Evolutionary conservation across 2,329 filamentous ascomycete species (phyloP).

Genomic region (Ceratocystis ficicola): DNA sequence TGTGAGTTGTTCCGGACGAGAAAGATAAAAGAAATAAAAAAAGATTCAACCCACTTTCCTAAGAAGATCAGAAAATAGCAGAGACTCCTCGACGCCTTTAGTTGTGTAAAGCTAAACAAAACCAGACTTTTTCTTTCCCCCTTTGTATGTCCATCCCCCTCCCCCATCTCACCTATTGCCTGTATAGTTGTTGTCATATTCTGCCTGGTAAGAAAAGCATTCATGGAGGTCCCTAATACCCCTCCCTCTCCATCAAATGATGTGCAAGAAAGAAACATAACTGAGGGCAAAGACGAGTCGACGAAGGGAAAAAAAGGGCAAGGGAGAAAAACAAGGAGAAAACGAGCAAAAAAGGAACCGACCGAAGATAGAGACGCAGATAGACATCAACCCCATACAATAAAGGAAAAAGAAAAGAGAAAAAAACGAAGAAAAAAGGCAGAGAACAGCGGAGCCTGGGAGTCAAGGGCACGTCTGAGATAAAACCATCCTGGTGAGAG

Average conservation of each 20-base stretch:
- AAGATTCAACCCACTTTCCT: constrained; percentile 17
- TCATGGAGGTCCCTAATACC: neutral
- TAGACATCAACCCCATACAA: neutral
- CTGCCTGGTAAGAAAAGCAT: neutral
- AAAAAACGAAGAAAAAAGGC: neutral
- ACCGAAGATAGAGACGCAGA: neutral
- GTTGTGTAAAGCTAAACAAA: constrained; percentile 19
- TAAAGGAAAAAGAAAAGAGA: constrained; percentile 7
- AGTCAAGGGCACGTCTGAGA: neutral
- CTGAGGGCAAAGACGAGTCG: neutral
- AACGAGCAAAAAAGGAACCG: constrained; percentile 5
- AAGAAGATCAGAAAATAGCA: constrained; percentile 18
- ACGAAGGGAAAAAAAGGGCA: neutral
- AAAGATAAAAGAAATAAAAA: constrained; percentile 9
- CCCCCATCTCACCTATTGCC: neutral
- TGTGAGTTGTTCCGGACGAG: neutral
- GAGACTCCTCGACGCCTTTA: constrained; percentile 22
- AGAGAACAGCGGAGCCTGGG: neutral
- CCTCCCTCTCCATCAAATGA: neutral
- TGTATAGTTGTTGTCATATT: neutral
- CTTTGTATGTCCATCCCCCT: neutral
- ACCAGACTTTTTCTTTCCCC: constrained; percentile 20
- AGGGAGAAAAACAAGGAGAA: constrained; percentile 7
- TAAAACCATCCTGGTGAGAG: neutral
- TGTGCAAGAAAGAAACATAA: neutral